phyloP scores from a whole-genome alignment of 331 rosid species.

The Stylosanthes scabra region DNA sequence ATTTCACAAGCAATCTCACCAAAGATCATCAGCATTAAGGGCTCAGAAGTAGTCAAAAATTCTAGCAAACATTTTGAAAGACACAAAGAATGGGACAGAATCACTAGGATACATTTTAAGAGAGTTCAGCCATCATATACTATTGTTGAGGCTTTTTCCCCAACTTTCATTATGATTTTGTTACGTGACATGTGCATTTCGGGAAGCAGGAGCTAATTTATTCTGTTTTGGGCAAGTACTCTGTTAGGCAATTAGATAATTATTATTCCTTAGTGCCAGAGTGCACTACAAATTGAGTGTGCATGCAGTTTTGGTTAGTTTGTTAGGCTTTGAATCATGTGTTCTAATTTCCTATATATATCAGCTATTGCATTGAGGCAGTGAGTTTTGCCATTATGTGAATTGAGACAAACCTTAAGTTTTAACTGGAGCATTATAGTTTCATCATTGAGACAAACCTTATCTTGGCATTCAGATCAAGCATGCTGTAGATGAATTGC shows the following conservation, averaged over 20 bases:
- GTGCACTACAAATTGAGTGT: too few species aligned
- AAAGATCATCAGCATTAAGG: conserved; percentile 20
- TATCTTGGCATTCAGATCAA: conserved; percentile 61
- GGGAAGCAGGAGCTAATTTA: too few species aligned
- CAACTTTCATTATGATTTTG: neutral
- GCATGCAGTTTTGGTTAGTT: too few species aligned
- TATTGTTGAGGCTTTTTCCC: neutral
- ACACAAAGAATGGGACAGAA: neutral
- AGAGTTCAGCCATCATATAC: neutral
- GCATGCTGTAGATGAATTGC: conserved; percentile 56
- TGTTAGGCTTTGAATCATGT: too few species aligned
- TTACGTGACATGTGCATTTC: too few species aligned
- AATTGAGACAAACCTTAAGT: too few species aligned
- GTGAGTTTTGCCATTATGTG: too few species aligned
- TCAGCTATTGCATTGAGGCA: too few species aligned
- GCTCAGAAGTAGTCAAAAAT: conserved; percentile 1
- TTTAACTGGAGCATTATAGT: neutral
- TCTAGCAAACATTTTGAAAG: neutral
- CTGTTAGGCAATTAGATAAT: too few species aligned
- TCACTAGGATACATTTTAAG: neutral
- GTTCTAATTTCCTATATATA: too few species aligned
- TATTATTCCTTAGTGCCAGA: too few species aligned
- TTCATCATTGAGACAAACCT: conserved; percentile 50
- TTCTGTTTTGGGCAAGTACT: too few species aligned
- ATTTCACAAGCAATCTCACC: conserved; percentile 10